Evolutionary conservation across 2,329 filamentous ascomycete species (phyloP), one percentile per base, ranked within the genome.

Genomic region (Cadophora luteo-olivacea): DNA sequence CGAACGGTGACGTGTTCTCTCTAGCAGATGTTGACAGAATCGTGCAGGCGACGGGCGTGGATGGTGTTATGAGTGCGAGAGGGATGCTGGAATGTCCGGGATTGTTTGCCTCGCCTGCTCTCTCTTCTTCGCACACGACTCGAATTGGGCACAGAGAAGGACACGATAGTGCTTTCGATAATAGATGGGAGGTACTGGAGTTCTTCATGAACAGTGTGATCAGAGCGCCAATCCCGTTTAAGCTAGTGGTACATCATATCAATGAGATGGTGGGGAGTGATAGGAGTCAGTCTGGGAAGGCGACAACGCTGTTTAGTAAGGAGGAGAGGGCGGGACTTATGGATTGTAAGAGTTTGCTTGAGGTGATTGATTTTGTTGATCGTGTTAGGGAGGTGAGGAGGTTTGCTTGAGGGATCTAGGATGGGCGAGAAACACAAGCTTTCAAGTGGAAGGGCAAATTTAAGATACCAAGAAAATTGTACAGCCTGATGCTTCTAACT

Each of bases 1-100:
- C 90, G 3, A 92, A 90, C n/a, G 90, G 90, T 19, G 90, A 92
- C 73, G 85, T 91, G 24, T 91, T 91, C 72, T 84, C 87, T 36
- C 80, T 90, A 1, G 32, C 58, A 0, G 67, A 72, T 64, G 72
- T 70, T 0, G 54, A 69, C 2, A 67, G 77, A 36, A 80, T 83
- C 51, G 86, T 83, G 0, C 22, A 63, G 3, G 33, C 55, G 19
- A 74, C 74, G 5, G 81, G 84, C 41, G 82, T 89, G 8, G 79
- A 85, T 1, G 88, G 90, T 45, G 85, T 92, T 66, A 92, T 92
- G 90, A 88, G 90, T 24, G 90, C 90, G 8, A 84, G 90, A 60
- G 90, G 89, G 9, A 81, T 92, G 2, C 84, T 92, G 52, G 82
- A 87, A 73, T 92, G 92, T 78, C 90, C 90, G 1, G 87, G 88